Conservation (phyloP, 2,329 filamentous ascomycete genomes). For the Cladophialophora exuberans region DNA sequence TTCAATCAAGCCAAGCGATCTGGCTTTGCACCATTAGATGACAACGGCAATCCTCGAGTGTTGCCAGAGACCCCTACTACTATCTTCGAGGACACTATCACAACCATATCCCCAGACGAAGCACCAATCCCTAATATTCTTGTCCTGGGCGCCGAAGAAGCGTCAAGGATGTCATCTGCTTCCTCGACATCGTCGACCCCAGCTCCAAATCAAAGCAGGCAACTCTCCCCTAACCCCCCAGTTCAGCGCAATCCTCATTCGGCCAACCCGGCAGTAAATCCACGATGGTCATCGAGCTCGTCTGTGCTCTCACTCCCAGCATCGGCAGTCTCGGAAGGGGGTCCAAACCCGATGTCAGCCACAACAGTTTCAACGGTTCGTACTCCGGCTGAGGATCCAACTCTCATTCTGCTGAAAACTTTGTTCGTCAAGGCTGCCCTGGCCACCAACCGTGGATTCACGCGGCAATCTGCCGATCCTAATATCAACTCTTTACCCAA, state of each 20-base stretch:
- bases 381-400: conserved; percentile 66
- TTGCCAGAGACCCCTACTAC: conserved; percentile 88
- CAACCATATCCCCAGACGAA: conserved; percentile 72
- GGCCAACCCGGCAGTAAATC: conserved; percentile 27
- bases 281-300: conserved; percentile 75
- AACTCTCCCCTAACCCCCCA: conserved; percentile 20
- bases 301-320: conserved; percentile 80
- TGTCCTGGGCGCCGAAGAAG: conserved; percentile 73
- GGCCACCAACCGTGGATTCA: conserved; percentile 28
- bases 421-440: conserved; percentile 80
- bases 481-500: conserved; percentile 73
- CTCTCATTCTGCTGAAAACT: conserved; percentile 75
- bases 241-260: conserved; percentile 22
- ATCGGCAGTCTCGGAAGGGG: conserved; percentile 30
- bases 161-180: conserved; percentile 23
- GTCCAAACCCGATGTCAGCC: conserved; percentile 45
- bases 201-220: conserved; percentile 16
- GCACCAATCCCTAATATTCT: conserved; percentile 83
- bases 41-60: conserved; percentile 34
- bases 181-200: conserved; percentile 20
- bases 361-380: conserved; percentile 50
- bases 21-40: conserved; percentile 38
- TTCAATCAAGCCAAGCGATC: conserved; percentile 54
- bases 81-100: conserved; percentile 86
- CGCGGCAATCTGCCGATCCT: conserved; percentile 23